These are phyloP conservation scores for Carnegiea gigantea DNA, from an alignment of 179 eudicot genomes.

Conservation along the genomic window DNA sequence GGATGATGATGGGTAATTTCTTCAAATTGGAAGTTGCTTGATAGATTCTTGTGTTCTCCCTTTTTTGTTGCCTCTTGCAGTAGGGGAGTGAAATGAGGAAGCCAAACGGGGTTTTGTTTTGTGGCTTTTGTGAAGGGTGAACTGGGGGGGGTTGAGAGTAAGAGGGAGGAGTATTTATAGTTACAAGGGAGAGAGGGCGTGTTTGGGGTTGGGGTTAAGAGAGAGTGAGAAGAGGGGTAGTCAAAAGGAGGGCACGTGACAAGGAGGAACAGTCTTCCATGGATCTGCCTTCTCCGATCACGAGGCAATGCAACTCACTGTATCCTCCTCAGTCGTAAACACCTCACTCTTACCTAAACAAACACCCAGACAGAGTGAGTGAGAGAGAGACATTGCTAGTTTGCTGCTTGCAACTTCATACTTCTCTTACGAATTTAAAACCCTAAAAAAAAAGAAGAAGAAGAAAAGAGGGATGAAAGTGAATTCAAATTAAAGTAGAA, in stretches of 20 bases:
- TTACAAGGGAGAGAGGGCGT: neutral
- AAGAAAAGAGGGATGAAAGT: too few relatives aligned
- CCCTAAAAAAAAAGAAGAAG: too few relatives aligned
- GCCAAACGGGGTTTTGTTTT: neutral
- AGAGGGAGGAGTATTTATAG: constrained; percentile 33
- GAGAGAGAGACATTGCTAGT: neutral
- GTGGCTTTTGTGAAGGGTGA: neutral
- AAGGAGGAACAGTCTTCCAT: constrained; percentile 68
- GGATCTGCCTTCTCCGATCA: constrained; percentile 94
- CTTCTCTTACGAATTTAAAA: too few relatives aligned
- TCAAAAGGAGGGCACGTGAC: constrained; percentile 75
- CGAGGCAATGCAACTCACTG: constrained; percentile 43
- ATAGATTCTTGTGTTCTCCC: neutral
- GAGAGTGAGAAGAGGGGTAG: constrained; percentile 18
- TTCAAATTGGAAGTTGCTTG: neutral
- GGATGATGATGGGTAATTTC: neutral
- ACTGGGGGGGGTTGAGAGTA: neutral
- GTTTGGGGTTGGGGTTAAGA: neutral
- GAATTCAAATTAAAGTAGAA: too few relatives aligned
- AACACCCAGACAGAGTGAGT: neutral
- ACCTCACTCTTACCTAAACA: neutral
- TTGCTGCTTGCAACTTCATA: too few relatives aligned
- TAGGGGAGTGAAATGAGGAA: neutral
- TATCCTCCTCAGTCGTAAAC: neutral
- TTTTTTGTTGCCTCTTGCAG: neutral